Evolutionary conservation across 2,329 filamentous ascomycete species (phyloP), one percentile per base, ranked within the genome.

Genomic region (Epichloe bromicola): DNA sequence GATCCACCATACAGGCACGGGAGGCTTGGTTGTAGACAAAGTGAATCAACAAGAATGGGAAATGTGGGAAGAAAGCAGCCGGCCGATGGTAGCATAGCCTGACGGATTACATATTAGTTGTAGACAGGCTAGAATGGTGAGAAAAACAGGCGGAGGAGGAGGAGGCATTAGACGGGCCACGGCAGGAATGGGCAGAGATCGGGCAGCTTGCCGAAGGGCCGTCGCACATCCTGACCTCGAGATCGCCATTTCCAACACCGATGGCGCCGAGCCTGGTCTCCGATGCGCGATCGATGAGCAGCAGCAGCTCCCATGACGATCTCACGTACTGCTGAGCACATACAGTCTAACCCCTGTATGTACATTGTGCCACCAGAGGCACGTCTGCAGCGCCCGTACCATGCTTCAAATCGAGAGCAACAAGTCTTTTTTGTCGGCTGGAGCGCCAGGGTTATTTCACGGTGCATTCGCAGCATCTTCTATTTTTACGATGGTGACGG

Each of bases 321-420:
- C 47, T 38, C 49, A 49, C 40, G 30, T 50, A 55, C 48, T 34
- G 48, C 50, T 46, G 56, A 53, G n/a, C n/a, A n/a, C n/a, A n/a
- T n/a, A n/a, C n/a, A n/a, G n/a, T n/a, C n/a, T n/a, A n/a, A n/a
- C n/a, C n/a, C n/a, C n/a, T n/a, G n/a, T n/a, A n/a, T n/a, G n/a
- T n/a, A 23, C 51, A 48, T 10, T 42, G 48, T 42, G 41, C 5
- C 20, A 44, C 41, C 11, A 44, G 26, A 30, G 26, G 8, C 8
- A 11, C 26, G 26, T 30, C 26, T 30, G 26, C 26, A 30, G 26
- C 26, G 26, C 26, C 26, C 26, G 26, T 26, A 26, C 7, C 26
- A 8, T 26, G 23, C 8, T 8, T 26, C 23, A 26, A 26, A n/a
- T 26, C 26, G 23, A 26, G 6, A 26, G 23, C 23, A 26, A 26